Percentiles rank a stretch among this genome's conserved stretches.
Evolutionary conservation across 1,284 basidiomycete genomes (phyloP).

Genomic region (Puccinia triticina): DNA sequence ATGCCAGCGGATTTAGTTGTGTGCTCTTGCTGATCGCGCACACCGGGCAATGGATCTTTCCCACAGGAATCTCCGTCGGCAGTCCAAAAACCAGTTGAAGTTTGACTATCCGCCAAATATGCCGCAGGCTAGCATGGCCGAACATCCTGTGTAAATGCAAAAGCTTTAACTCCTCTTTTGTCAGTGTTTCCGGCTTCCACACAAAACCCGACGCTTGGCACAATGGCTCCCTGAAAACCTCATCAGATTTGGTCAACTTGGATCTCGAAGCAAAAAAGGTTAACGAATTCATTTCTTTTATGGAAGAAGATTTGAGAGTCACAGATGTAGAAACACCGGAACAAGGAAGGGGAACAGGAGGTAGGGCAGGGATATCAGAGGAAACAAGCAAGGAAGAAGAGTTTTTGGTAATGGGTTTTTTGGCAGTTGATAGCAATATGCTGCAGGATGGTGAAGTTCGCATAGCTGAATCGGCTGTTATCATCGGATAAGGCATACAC

Average conservation of each 20-base stretch:
- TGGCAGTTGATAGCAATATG: too few species aligned
- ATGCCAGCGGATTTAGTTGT: not conserved
- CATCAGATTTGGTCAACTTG: too few species aligned
- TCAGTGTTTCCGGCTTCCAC: not conserved
- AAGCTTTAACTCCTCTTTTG: not conserved
- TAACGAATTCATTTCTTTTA: too few species aligned
- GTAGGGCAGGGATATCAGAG: too few species aligned
- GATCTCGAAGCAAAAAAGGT: too few species aligned
- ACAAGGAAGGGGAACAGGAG: too few species aligned
- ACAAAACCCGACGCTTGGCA: not conserved
- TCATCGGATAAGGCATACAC: not conserved
- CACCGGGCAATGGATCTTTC: not conserved
- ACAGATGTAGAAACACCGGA: too few species aligned
- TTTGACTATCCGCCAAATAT: not conserved
- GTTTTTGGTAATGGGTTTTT: too few species aligned
- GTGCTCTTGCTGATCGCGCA: constrained; percentile 6
- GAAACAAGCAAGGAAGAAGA: too few species aligned
- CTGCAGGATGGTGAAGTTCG: not conserved
- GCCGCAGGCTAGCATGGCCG: not conserved
- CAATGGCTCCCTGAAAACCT: too few species aligned
- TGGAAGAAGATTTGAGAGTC: too few species aligned
- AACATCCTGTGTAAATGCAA: not conserved
- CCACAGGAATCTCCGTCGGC: not conserved
- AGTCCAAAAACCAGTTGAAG: not conserved
- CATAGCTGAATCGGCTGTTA: not conserved